These are phyloP conservation scores for Kwoniella pini DNA, from an alignment of 768 basidiomycete species.

Conservation along the genomic window DNA sequence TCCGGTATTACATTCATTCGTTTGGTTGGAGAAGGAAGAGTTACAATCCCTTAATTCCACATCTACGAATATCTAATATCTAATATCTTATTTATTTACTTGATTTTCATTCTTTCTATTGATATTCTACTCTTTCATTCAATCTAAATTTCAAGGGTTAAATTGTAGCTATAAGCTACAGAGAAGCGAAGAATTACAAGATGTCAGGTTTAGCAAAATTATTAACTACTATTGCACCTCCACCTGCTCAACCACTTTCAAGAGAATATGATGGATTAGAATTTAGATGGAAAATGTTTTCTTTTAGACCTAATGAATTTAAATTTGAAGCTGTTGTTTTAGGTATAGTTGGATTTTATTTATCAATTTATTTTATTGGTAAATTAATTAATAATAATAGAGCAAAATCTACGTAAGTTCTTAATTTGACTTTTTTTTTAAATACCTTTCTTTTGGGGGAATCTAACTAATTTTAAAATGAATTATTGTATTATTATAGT, in stretches of 20 bases:
- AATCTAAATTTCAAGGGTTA: not conserved
- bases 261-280: constrained; percentile 73
- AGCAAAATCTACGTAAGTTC: constrained; percentile 67
- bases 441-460: not conserved
- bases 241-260: constrained; percentile 62
- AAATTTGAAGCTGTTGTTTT: constrained; percentile 66
- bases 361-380: constrained; percentile 65
- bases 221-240: constrained; percentile 56
- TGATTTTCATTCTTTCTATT: not conserved
- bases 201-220: constrained; percentile 36
- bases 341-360: constrained; percentile 62
- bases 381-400: constrained; percentile 63
- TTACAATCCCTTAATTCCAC: constrained; percentile 3
- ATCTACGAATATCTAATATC: not conserved
- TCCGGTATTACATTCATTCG: not conserved
- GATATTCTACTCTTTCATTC: not conserved
- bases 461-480: not conserved
- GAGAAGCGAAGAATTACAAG: not conserved
- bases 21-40: not conserved
- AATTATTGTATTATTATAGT: constrained; percentile 56
- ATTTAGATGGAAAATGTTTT: constrained; percentile 70
- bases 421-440: constrained; percentile 23
- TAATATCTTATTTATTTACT: not conserved
- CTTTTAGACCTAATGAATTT: constrained; percentile 83
- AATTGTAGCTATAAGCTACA: not conserved